phyloP scores from a whole-genome alignment of 768 basidiomycete genomes.

The Mrakia blollopis region DNA sequence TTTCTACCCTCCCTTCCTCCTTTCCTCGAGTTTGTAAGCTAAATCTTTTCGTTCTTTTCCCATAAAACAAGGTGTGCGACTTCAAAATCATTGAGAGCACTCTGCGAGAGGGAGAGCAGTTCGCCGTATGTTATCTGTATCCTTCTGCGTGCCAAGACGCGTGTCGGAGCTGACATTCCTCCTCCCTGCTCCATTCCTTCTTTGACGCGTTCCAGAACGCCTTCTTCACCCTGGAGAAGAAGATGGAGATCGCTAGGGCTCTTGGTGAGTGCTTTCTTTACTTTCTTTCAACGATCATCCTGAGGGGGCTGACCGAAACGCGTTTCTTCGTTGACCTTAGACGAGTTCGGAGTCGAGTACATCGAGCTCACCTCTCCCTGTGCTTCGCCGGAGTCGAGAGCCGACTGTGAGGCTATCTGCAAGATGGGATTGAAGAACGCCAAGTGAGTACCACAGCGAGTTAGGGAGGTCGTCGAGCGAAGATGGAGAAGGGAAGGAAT shows the following conservation, averaged over 20 bases:
- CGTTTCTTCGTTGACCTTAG: slow-evolving; percentile 52
- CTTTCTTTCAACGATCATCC: background rate
- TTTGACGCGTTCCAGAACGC: slow-evolving; percentile 54
- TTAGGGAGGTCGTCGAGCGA: background rate
- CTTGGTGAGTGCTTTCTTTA: slow-evolving; percentile 35
- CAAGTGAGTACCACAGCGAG: slow-evolving; percentile 37
- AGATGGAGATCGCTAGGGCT: slow-evolving; percentile 98
- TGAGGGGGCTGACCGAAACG: background rate
- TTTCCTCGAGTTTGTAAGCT: slow-evolving; percentile 38
- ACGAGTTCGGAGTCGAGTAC: slow-evolving; percentile 99
- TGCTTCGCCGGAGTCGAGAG: slow-evolving; percentile 88
- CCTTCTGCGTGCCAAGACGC: slow-evolving; percentile 64
- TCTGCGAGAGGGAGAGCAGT: slow-evolving; percentile 96
- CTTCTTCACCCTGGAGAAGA: slow-evolving; percentile 99
- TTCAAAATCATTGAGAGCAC: slow-evolving; percentile 98
- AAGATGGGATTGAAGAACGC: slow-evolving; percentile 82
- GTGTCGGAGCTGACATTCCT: slow-evolving; percentile 56
- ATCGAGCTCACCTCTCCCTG: slow-evolving; percentile 98
- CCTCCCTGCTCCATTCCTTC: background rate
- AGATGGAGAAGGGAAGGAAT: background rate
- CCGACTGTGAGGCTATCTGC: slow-evolving; percentile 97
- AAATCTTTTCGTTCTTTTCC: too few species aligned
- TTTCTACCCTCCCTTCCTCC: slow-evolving; percentile 44
- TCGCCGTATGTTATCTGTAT: slow-evolving; percentile 53
- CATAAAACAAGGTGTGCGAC: slow-evolving; percentile 40